Evolutionary conservation across 148 eudicot species (phyloP), one percentile per base, ranked within the genome.

Genomic region (Suaeda aralocaspica): DNA sequence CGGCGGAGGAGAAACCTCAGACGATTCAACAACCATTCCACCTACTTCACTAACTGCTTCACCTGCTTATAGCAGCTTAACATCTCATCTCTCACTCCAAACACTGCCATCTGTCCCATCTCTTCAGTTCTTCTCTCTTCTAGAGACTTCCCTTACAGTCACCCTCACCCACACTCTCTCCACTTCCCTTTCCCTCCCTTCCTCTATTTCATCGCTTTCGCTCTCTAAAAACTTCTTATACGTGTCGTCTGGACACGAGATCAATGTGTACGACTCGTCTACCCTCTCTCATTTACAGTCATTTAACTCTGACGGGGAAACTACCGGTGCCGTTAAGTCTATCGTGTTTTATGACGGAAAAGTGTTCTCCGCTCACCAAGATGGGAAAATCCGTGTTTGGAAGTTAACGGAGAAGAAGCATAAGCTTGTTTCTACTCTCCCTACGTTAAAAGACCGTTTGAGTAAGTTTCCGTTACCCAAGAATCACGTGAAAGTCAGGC

Each of bases 81-180:
- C 82, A 36, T 68, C 69, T 72, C 82, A 79, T 67, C 83, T 70
- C 72, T 87, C 91, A 9, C 83, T 89, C 33, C 81, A 82, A 71
- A 87, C 91, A 14, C 78, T 87, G 3, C 95, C 95, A 0, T 89
- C 95, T 8, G 80, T 89, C 58, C 91, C 89, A 0, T 89, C 95
- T 21, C 87, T 86, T 34, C 94, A 89, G 50, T 78, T 75, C 21
- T 69, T 75, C 76, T 74, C 80, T 58, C 71, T 68, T n/a, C 77
- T 85, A 15, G 76, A 70, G 52, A 14, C 46, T 30, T 24, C 52
- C 24, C 31, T 60, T n/a, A 1, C 66, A 21, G 30, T 72, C 56
- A 64, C 60, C 66, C 69, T 73, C 21, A 51, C 74, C 10, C 74
- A 50, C 69, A 72, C 66, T 78, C 76, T 60, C 77, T 72, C 44